Evolutionary conservation across 257 asterid genomes (phyloP).

Genomic region (Solanum medicagineum): DNA sequence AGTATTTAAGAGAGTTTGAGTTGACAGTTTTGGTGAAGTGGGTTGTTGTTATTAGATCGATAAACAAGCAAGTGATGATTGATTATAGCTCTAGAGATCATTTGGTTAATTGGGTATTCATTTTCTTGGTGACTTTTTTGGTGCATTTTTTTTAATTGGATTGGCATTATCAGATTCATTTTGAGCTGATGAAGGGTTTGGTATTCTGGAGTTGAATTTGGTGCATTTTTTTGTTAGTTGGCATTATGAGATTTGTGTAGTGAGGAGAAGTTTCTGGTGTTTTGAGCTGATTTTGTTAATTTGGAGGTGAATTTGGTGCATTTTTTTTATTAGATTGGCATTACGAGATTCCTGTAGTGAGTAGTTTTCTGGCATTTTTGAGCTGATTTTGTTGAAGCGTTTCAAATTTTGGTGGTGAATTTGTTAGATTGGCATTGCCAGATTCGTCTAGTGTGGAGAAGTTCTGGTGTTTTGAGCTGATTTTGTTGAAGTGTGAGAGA

Average conservation of each 20-base stretch:
- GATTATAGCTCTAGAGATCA: background rate
- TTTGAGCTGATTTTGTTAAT: background rate
- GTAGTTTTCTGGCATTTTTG: background rate
- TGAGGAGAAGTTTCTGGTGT: background rate
- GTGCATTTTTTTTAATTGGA: background rate
- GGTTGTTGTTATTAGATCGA: background rate
- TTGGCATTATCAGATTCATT: background rate
- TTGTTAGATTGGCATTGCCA: background rate
- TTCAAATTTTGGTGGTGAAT: too few species aligned
- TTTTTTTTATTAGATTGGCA: background rate
- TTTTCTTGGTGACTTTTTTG: background rate
- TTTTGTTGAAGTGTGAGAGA: background rate
- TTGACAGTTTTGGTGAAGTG: background rate
- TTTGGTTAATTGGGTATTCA: background rate
- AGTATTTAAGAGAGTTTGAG: background rate
- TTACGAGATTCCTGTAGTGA: background rate
- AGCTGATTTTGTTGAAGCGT: too few species aligned
- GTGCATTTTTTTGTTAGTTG: background rate
- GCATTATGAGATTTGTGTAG: background rate
- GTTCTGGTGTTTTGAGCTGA: background rate
- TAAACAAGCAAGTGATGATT: background rate
- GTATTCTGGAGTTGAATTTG: background rate
- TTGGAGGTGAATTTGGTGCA: background rate
- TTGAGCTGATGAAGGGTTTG: background rate
- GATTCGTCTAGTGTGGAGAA: background rate